Conservation (phyloP, 768 basidiomycete genomes). For the Leccinum disarticulatum region DNA sequence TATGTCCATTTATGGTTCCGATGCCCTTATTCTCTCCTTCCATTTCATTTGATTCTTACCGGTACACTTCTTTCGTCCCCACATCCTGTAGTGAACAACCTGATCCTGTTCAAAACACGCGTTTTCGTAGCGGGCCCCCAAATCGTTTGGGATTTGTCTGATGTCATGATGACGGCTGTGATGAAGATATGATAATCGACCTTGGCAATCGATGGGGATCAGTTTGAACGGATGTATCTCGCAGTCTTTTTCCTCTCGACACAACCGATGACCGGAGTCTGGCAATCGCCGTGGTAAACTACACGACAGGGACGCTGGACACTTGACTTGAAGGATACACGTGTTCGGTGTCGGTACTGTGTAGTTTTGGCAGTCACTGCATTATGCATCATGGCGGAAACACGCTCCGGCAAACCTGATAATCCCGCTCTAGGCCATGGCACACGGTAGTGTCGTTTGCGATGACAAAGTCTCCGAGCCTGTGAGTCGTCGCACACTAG, state of each 20-base stretch:
- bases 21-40: neutral
- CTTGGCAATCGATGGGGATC: conserved; percentile 15
- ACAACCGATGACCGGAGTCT: conserved; percentile 2
- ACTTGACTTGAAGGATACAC: conserved; percentile 4
- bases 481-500: neutral
- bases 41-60: neutral
- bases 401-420: conserved; percentile 2
- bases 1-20: neutral
- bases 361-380: neutral
- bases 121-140: conserved; percentile 15
- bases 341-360: conserved; percentile 4
- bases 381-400: neutral
- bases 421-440: conserved; percentile 4
- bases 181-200: conserved; percentile 1
- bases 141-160: conserved; percentile 24
- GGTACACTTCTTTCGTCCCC: neutral
- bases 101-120: conserved; percentile 5
- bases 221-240: neutral
- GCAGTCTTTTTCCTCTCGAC: neutral
- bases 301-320: neutral
- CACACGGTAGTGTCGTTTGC: neutral
- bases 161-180: conserved; percentile 4
- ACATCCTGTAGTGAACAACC: conserved; percentile 1
- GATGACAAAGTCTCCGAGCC: neutral
- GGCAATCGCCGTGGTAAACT: neutral